Conservation (phyloP, 441 rosid species). For the Erysimum pusillum region DNA sequence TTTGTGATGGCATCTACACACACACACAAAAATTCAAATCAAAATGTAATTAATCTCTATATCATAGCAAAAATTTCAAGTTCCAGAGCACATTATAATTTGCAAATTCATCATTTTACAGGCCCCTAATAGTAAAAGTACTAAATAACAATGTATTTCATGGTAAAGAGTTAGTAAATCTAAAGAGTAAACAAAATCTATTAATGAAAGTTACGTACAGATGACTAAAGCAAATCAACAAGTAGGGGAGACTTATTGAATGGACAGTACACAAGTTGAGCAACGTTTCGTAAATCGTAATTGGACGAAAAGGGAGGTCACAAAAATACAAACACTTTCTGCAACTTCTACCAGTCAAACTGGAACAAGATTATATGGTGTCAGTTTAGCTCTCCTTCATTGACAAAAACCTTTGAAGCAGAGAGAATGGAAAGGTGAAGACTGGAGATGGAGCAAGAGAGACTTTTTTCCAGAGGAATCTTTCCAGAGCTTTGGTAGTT, state of each 20-base stretch:
- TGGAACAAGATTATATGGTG: not conserved
- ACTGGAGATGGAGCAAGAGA: constrained; percentile 54
- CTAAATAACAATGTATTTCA: not conserved
- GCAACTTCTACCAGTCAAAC: constrained; percentile 22
- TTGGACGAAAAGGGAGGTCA: not conserved
- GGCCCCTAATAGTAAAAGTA: not conserved
- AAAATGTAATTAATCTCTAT: too few species aligned
- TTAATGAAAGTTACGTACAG: not conserved
- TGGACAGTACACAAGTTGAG: constrained; percentile 6
- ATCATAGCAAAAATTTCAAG: too few species aligned
- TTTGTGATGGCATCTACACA: too few species aligned
- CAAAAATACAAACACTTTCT: constrained; percentile 20
- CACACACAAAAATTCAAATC: too few species aligned
- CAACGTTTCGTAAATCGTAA: not conserved
- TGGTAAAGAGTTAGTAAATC: not conserved
- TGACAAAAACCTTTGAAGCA: constrained; percentile 26
- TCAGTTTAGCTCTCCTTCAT: constrained; percentile 14
- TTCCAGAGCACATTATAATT: too few species aligned
- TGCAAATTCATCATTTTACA: constrained; percentile 6
- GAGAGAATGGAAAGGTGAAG: too few species aligned
- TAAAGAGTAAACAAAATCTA: not conserved
- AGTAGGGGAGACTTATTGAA: constrained; percentile 15
- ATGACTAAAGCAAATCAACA: constrained; percentile 4
- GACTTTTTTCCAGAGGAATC: constrained; percentile 83
- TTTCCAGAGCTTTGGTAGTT: constrained; percentile 63